Evolutionary conservation across 2,329 filamentous ascomycete species (phyloP).

Genomic region (Claviceps paspali): DNA sequence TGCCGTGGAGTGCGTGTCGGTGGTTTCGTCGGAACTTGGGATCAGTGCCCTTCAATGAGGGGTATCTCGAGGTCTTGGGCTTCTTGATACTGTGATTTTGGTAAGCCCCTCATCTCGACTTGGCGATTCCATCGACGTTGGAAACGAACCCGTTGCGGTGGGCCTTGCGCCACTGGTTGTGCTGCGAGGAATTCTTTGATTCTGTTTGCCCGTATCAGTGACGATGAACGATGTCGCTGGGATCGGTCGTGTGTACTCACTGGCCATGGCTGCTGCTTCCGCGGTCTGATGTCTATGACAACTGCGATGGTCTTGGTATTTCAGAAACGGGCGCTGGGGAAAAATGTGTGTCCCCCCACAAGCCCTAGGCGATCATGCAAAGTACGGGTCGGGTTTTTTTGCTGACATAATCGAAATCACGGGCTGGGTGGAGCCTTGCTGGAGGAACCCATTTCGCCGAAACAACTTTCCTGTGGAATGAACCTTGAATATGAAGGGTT

Average conservation of each 20-base stretch:
- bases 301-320: background rate
- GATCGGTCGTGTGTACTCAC: slow-evolving; percentile 1
- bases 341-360: slow-evolving; percentile 6
- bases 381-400: background rate
- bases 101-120: slow-evolving; percentile 6
- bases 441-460: no score
- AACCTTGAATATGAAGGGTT: no score
- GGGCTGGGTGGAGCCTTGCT: no score
- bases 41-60: slow-evolving; percentile 95
- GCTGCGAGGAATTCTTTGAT: slow-evolving; percentile 99
- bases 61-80: slow-evolving; percentile 98
- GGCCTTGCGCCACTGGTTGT: slow-evolving; percentile 97
- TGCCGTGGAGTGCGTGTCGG: slow-evolving; percentile 98
- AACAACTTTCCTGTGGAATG: no score
- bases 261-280: slow-evolving; percentile 6
- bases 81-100: slow-evolving; percentile 81
- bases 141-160: slow-evolving; percentile 89
- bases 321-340: background rate
- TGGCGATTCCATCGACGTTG: background rate
- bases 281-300: slow-evolving; percentile 2
- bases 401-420: slow-evolving; percentile 5
- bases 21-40: slow-evolving; percentile 99
- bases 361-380: slow-evolving; percentile 11
- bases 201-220: slow-evolving; percentile 36
- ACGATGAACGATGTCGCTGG: background rate